Percentiles rank a stretch among this genome's conserved stretches.
These are phyloP conservation scores for Excoecaria agallocha DNA, from an alignment of 345 rosid species.

Conservation along the genomic window DNA sequence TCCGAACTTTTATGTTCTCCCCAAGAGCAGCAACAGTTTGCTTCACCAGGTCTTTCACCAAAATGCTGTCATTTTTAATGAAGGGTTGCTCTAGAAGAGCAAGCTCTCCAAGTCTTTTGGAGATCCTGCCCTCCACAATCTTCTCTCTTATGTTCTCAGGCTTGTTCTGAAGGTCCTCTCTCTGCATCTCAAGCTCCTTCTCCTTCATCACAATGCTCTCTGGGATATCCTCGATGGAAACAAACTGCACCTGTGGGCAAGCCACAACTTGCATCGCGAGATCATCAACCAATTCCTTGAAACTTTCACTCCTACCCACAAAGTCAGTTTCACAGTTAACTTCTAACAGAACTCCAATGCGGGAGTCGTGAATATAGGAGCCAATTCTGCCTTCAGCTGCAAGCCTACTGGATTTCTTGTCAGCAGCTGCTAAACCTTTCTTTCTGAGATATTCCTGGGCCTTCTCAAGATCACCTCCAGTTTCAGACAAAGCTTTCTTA, in stretches of 20 bases:
- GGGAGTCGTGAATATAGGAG: constrained; percentile 82
- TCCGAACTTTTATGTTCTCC: constrained; percentile 80
- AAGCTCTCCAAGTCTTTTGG: constrained; percentile 81
- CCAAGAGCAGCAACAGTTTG: constrained; percentile 85
- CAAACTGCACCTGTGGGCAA: constrained; percentile 76
- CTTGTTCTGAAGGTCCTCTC: constrained; percentile 75
- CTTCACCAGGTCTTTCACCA: constrained; percentile 81
- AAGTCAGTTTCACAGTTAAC: constrained; percentile 96
- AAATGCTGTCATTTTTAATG: constrained; percentile 60
- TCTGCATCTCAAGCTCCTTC: constrained; percentile 86
- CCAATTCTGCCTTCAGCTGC: constrained; percentile 98
- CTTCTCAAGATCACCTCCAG: constrained; percentile 85
- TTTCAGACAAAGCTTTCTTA: constrained; percentile 89
- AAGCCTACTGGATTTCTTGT: constrained; percentile 88
- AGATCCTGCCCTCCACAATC: constrained; percentile 81
- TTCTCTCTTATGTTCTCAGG: constrained; percentile 88
- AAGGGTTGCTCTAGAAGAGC: constrained; percentile 79
- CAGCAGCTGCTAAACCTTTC: constrained; percentile 91
- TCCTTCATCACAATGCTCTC: constrained; percentile 57
- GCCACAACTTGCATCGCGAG: constrained; percentile 60
- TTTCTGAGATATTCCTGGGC: constrained; percentile 93
- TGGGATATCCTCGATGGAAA: constrained; percentile 64
- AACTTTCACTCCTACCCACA: constrained; percentile 59
- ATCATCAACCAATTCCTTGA: constrained; percentile 87
- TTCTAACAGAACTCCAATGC: constrained; percentile 87